These are phyloP conservation scores for Teratosphaeriaceae sp. DNA, from an alignment of 2,329 filamentous ascomycete genomes.

Conservation along the genomic window DNA sequence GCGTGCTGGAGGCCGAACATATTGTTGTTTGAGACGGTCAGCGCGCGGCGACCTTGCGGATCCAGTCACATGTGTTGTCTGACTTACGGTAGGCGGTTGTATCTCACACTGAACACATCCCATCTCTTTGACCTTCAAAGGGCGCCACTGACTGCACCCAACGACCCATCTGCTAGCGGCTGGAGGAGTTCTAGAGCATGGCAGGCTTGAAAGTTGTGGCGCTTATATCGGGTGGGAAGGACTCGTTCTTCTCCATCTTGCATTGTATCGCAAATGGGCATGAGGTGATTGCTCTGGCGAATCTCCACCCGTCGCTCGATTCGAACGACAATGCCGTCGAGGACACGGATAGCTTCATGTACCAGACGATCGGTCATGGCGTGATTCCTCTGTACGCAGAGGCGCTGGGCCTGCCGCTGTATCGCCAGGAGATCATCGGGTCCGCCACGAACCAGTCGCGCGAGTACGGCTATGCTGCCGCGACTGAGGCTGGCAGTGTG, in stretches of 20 bases:
- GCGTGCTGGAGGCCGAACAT: conserved; percentile 30
- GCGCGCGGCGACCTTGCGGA: background rate
- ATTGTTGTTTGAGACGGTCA: conserved; percentile 4
- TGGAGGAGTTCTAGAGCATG: conserved; percentile 18
- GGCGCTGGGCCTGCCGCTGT: conserved; percentile 75
- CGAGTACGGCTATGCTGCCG: conserved; percentile 51
- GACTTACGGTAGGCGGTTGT: conserved; percentile 4
- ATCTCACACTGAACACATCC: too few relatives aligned
- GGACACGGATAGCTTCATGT: conserved; percentile 98
- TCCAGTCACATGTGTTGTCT: conserved; percentile 1
- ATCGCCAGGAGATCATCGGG: conserved; percentile 70
- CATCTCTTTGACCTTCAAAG: background rate
- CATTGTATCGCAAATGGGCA: conserved; percentile 87
- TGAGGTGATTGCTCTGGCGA: conserved; percentile 77
- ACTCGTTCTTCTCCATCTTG: conserved; percentile 88
- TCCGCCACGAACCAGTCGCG: conserved; percentile 61
- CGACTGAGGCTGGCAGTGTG: conserved; percentile 22
- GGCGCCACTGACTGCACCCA: too few relatives aligned
- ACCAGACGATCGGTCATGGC: conserved; percentile 90
- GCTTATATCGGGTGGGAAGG: conserved; percentile 91
- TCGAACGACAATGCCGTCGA: conserved; percentile 29
- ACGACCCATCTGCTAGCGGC: too few relatives aligned
- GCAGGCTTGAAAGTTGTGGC: conserved; percentile 66
- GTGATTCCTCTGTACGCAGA: conserved; percentile 77
- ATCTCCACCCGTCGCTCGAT: conserved; percentile 60